phyloP scores from a whole-genome alignment of 208 protist genomes.

The Crithidia thermophila region DNA sequence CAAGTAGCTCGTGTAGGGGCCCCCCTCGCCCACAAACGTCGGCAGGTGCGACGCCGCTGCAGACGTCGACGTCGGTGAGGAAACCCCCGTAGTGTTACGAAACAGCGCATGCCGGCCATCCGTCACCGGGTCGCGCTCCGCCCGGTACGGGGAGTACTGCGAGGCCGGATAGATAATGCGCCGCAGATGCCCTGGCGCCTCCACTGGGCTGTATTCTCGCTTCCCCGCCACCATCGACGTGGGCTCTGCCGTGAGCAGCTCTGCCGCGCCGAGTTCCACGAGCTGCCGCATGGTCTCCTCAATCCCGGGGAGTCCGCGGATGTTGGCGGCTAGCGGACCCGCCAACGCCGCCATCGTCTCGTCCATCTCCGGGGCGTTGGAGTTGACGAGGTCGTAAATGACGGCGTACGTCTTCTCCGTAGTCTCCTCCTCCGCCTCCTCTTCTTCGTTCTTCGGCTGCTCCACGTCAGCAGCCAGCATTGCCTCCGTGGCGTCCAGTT shows the following conservation, averaged over 20 bases:
- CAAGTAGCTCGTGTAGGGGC: conserved; percentile 31
- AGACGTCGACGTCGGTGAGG: conserved; percentile 11
- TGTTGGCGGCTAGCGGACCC: neutral
- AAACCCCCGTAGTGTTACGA: neutral
- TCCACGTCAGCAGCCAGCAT: neutral
- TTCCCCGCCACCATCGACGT: conserved; percentile 18
- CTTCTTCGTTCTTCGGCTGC: conserved; percentile 2
- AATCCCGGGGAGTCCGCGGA: conserved; percentile 24
- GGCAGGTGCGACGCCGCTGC: neutral
- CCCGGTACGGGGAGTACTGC: conserved; percentile 75
- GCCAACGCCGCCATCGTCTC: conserved; percentile 11
- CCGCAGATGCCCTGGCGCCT: conserved; percentile 51
- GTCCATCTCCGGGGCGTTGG: conserved; percentile 9
- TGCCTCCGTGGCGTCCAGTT: neutral
- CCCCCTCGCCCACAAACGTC: conserved; percentile 16
- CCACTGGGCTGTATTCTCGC: conserved; percentile 50
- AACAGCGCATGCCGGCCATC: conserved; percentile 14
- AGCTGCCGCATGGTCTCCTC: conserved; percentile 54
- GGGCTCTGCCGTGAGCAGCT: conserved; percentile 55
- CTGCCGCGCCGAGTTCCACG: conserved; percentile 67
- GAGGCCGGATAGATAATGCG: conserved; percentile 63
- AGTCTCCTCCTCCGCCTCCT: neutral
- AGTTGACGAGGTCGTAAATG: conserved; percentile 34
- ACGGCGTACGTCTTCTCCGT: conserved; percentile 10
- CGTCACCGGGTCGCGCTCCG: conserved; percentile 58